phyloP scores from a whole-genome alignment of 768 basidiomycete genomes.

The Kwoniella newhampshirensis region DNA sequence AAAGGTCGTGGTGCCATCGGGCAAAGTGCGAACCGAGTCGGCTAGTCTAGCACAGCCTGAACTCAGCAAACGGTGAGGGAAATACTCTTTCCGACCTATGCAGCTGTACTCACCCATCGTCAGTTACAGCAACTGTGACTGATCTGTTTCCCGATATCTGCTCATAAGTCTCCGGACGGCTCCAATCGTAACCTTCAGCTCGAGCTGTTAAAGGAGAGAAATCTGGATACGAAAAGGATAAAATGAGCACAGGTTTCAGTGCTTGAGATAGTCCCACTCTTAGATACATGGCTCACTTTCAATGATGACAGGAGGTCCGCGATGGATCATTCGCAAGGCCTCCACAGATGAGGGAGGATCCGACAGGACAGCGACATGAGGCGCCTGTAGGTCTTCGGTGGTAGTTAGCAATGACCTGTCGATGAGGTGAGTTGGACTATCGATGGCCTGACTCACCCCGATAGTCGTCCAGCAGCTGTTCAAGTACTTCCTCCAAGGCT shows the following conservation, averaged over 20 bases:
- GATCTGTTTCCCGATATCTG: constrained; percentile 63
- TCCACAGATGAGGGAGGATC: constrained; percentile 66
- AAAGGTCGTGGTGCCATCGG: constrained; percentile 66
- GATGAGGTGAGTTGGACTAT: background rate
- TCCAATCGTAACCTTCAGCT: constrained; percentile 60
- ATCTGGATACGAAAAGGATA: constrained; percentile 5
- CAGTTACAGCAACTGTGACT: constrained; percentile 77
- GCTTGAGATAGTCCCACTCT: too few relatives aligned
- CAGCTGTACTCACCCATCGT: constrained; percentile 71
- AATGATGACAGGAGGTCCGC: constrained; percentile 72
- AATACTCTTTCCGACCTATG: too few relatives aligned
- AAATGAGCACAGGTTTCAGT: too few relatives aligned
- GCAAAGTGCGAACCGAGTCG: constrained; percentile 64
- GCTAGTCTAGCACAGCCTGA: constrained; percentile 70
- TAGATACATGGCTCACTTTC: constrained; percentile 58
- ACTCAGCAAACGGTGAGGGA: too few relatives aligned
- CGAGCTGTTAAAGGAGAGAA: constrained; percentile 39
- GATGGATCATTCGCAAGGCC: constrained; percentile 66
- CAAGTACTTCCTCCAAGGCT: constrained; percentile 5
- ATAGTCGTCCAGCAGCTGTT: constrained; percentile 29
- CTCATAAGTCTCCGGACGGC: constrained; percentile 54
- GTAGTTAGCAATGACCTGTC: background rate
- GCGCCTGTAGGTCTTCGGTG: constrained; percentile 21
- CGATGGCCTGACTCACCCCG: constrained; percentile 14
- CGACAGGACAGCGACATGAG: constrained; percentile 50